phyloP scores from a whole-genome alignment of 2,329 filamentous ascomycete genomes.

The Nemania serpens region DNA sequence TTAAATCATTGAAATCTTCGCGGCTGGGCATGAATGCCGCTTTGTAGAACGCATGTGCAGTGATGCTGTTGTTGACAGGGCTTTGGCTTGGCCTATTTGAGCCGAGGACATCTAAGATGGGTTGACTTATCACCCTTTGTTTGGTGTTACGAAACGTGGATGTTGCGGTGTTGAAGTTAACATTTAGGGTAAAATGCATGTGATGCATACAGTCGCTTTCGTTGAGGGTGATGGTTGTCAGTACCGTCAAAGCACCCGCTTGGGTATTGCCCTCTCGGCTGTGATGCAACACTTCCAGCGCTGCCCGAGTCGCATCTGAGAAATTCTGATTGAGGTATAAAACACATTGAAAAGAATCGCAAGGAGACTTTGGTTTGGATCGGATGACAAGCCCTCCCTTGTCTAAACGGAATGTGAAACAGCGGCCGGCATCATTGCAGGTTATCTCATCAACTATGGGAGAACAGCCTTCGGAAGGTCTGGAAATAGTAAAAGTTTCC shows the following conservation, averaged over 20 bases:
- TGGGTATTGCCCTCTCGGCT: slow-evolving; percentile 25
- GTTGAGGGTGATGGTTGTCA: slow-evolving; percentile 40
- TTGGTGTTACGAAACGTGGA: slow-evolving; percentile 40
- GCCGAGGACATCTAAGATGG: slow-evolving; percentile 45
- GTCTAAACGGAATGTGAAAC: slow-evolving; percentile 22
- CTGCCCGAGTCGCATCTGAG: slow-evolving; percentile 12
- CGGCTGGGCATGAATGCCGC: slow-evolving; percentile 65
- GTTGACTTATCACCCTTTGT: slow-evolving; percentile 43
- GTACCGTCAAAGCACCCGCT: slow-evolving; percentile 42
- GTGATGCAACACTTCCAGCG: slow-evolving; percentile 23
- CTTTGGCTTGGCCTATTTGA: not conserved
- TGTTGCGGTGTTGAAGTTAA: slow-evolving; percentile 51
- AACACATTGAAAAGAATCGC: slow-evolving; percentile 20
- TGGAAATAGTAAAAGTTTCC: slow-evolving; percentile 27
- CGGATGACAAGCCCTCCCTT: slow-evolving; percentile 19
- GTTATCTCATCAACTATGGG: slow-evolving; percentile 7
- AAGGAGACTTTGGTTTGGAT: slow-evolving; percentile 17
- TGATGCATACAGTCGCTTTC: slow-evolving; percentile 34
- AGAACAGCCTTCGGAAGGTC: slow-evolving; percentile 10
- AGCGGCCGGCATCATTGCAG: slow-evolving; percentile 24
- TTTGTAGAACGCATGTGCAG: slow-evolving; percentile 67
- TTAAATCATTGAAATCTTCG: slow-evolving; percentile 43
- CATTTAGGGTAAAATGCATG: slow-evolving; percentile 42
- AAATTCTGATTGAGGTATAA: slow-evolving; percentile 21
- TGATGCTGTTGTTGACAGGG: slow-evolving; percentile 31